Conservation (phyloP, 2,329 filamentous ascomycete species). For the Aspergillus sojae region DNA sequence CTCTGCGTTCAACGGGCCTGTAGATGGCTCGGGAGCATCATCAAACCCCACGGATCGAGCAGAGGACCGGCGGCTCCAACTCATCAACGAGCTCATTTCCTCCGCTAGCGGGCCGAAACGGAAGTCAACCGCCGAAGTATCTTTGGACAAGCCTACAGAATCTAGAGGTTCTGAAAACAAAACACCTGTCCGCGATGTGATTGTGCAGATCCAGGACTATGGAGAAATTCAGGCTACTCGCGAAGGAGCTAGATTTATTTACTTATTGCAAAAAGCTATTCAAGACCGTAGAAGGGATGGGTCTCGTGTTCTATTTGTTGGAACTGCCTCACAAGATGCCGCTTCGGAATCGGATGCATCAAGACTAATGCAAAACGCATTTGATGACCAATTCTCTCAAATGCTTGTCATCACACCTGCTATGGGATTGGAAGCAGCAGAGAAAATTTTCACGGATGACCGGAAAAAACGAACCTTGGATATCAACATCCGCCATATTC, state of each 20-base stretch:
- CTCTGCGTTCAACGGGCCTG: slow-evolving; percentile 33
- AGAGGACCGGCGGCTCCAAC: slow-evolving; percentile 37
- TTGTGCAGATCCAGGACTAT: slow-evolving; percentile 80
- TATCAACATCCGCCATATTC: slow-evolving; percentile 67
- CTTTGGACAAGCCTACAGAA: slow-evolving; percentile 13
- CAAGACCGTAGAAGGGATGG: slow-evolving; percentile 73
- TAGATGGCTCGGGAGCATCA: slow-evolving; percentile 25
- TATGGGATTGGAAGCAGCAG: slow-evolving; percentile 40
- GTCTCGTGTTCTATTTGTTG: slow-evolving; percentile 73
- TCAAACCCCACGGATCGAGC: slow-evolving; percentile 22
- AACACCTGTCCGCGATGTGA: slow-evolving; percentile 49
- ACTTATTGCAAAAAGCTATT: slow-evolving; percentile 70
- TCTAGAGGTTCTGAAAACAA: slow-evolving; percentile 9
- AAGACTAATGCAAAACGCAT: slow-evolving; percentile 49
- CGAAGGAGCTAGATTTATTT: slow-evolving; percentile 70
- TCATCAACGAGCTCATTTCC: slow-evolving; percentile 39
- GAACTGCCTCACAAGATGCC: slow-evolving; percentile 65
- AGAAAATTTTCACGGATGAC: slow-evolving; percentile 51
- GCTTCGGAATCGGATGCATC: slow-evolving; percentile 45
- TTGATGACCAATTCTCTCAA: slow-evolving; percentile 52
- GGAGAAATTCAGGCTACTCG: slow-evolving; percentile 72
- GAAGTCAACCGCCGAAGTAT: slow-evolving; percentile 9
- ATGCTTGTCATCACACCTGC: slow-evolving; percentile 59
- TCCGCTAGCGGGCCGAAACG: slow-evolving; percentile 21
- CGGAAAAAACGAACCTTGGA: slow-evolving; percentile 51